Base-by-base conservation (phyloP, 495 filamentous ascomycete species). In the Pyrenopolyporus hunteri region DNA sequence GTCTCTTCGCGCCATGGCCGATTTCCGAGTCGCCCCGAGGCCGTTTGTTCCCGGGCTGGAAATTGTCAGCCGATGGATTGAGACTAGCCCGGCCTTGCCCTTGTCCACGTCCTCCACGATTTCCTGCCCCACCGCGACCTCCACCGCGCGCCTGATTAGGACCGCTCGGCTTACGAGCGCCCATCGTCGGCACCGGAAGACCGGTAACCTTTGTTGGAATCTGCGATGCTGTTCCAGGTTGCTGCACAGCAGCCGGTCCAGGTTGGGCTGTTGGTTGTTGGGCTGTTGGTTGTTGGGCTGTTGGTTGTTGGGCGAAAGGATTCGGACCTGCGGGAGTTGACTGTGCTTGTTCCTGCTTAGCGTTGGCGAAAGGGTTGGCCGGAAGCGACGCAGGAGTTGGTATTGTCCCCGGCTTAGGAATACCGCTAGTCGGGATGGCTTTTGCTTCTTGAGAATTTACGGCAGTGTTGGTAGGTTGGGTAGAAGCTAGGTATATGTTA, bases 31-130 rank as follows among this genome's bases (percentile, higher is more conserved):
- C 87, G 16, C 88, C 86, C 16, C 87, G 76, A 14, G 82, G 75
- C 25, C 87, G 76, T 72, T 90, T 90, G 48, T 83, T 82, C n/a
- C 87, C 86, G 3, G 86, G 85, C 31, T 84, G 82, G 64, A 88
- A 89, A 54, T 86, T 81, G 43, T 80, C 81, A 6, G 81, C 85
- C 1, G 56, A 48, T 10, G 76, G 71, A 39, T 63, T 82, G 64
- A 54, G 67, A 23, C 77, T 80, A 23, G 81, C 79, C 57, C 85
- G 79, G 48, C 76, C 79, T 35, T 71, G 70, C 29, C 70, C 70
- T 35, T 71, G 70, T 32, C 70, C 70, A 39, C 73, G 70, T 6
- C 66, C 63, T 16, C 67, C 64, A 29, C 68, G 71, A 31, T 64
- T 64, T 4, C 46, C 32, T 36, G 45, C 56, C 13, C 69, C 70